Conservation (phyloP, 140 eudicot species). For the Ambrosia hybrid region DNA sequence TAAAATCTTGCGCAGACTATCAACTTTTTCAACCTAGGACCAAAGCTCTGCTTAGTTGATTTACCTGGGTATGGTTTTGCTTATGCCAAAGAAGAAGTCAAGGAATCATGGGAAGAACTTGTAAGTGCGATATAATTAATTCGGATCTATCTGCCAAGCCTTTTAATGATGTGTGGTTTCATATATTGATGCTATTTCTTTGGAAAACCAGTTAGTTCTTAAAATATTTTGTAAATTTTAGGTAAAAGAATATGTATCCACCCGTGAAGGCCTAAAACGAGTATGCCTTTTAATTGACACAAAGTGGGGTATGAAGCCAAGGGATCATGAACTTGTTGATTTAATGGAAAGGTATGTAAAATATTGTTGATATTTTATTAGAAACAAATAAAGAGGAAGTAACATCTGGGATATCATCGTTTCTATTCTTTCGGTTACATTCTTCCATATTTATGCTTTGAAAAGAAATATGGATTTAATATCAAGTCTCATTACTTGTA, state of each 20-base stretch:
- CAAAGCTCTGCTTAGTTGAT: constrained; percentile 81
- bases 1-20: constrained; percentile 56
- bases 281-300: constrained; percentile 96
- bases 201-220: background rate
- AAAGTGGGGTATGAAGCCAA: constrained; percentile 97
- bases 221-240: constrained; percentile 26
- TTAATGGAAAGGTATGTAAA: constrained; percentile 76
- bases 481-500: too few relatives aligned
- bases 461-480: too few relatives aligned
- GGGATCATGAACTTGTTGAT: constrained; percentile 84
- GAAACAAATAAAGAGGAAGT: background rate
- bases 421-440: too few relatives aligned
- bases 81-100: constrained; percentile 94
- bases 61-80: constrained; percentile 99
- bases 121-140: constrained; percentile 45
- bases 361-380: background rate
- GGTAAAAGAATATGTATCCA: constrained; percentile 95
- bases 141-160: background rate
- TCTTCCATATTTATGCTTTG: too few relatives aligned
- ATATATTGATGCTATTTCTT: background rate
- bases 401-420: background rate
- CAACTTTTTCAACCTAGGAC: constrained; percentile 83
- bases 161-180: background rate
- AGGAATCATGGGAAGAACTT: constrained; percentile 98
- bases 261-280: constrained; percentile 77